These are phyloP conservation scores for Polyrhizophydium stewartii DNA, from an alignment of 371 early-diverging fungal species.

Conservation along the genomic window DNA sequence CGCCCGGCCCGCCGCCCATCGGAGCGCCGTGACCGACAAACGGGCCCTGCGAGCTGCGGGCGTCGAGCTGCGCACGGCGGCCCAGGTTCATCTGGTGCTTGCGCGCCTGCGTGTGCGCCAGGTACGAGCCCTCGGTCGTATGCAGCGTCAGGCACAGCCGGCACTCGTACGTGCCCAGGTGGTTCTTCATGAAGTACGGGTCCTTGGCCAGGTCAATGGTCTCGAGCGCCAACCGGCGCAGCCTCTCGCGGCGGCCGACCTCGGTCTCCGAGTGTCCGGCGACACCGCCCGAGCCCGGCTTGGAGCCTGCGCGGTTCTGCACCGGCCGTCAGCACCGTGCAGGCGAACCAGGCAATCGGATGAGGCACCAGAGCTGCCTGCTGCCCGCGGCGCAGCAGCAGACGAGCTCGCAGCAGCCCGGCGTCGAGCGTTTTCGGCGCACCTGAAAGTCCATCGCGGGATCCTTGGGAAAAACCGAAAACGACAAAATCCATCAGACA, in stretches of 20 bases:
- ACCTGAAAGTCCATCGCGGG: too few species aligned
- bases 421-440: too few species aligned
- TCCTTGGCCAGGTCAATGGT: slow-evolving; percentile 96
- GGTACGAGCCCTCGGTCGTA: slow-evolving; percentile 93
- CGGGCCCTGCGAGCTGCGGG: slow-evolving; percentile 28
- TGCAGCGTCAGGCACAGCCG: slow-evolving; percentile 90
- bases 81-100: slow-evolving; percentile 97
- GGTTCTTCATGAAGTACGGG: slow-evolving; percentile 97
- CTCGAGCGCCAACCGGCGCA: slow-evolving; percentile 92
- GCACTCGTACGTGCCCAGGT: slow-evolving; percentile 96
- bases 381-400: too few species aligned
- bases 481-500: too few species aligned
- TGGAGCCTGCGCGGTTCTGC: slow-evolving; percentile 87
- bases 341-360: too few species aligned
- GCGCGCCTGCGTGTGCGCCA: slow-evolving; percentile 98
- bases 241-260: slow-evolving; percentile 91
- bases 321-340: too few species aligned
- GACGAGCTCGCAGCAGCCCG: too few species aligned
- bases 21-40: slow-evolving; percentile 15
- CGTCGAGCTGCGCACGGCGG: slow-evolving; percentile 89
- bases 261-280: slow-evolving; percentile 81
- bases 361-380: too few species aligned
- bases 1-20: too few species aligned
- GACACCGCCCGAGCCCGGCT: slow-evolving; percentile 88
- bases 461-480: too few species aligned